Evolutionary conservation across 2,329 filamentous ascomycete species (phyloP).

Genomic region (Exophiala lecanii-corni): DNA sequence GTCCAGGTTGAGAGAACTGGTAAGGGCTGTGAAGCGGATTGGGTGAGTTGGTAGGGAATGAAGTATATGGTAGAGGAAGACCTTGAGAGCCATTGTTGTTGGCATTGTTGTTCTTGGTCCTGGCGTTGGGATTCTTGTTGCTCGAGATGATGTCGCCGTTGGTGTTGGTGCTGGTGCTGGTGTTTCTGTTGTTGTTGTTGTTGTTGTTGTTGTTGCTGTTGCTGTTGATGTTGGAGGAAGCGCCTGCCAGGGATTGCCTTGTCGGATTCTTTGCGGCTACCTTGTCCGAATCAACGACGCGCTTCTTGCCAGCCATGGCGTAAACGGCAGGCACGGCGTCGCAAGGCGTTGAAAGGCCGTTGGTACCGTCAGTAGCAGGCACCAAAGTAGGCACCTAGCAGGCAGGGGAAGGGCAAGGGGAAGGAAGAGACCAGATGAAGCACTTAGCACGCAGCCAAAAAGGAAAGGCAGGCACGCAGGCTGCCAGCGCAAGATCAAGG

Average conservation of each 20-base stretch:
- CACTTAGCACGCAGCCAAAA: constrained; percentile 15
- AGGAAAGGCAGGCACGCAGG: no score
- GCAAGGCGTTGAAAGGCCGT: background rate
- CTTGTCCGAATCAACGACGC: constrained; percentile 22
- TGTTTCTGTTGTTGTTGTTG: background rate
- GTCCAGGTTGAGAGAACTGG: background rate
- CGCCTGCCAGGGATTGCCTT: constrained; percentile 4
- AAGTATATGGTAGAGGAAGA: constrained; percentile 6
- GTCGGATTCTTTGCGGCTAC: constrained; percentile 6
- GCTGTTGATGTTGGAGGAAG: background rate
- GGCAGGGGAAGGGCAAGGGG: no score
- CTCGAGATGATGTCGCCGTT: no score
- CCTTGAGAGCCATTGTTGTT: constrained; percentile 2
- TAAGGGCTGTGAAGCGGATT: background rate
- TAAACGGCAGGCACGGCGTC: constrained; percentile 3
- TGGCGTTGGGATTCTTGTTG: constrained; percentile 2
- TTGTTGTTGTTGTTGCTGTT: background rate
- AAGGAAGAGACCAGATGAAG: constrained; percentile 7
- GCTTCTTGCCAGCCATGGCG: constrained; percentile 20
- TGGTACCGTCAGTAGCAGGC: no score
- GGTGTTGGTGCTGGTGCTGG: background rate
- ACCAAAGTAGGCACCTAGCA: no score
- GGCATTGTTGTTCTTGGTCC: background rate
- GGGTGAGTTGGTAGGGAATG: constrained; percentile 5
- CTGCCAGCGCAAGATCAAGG: no score